Base-by-base conservation (phyloP, 495 filamentous ascomycete species). In the Ascobolus immersus region DNA sequence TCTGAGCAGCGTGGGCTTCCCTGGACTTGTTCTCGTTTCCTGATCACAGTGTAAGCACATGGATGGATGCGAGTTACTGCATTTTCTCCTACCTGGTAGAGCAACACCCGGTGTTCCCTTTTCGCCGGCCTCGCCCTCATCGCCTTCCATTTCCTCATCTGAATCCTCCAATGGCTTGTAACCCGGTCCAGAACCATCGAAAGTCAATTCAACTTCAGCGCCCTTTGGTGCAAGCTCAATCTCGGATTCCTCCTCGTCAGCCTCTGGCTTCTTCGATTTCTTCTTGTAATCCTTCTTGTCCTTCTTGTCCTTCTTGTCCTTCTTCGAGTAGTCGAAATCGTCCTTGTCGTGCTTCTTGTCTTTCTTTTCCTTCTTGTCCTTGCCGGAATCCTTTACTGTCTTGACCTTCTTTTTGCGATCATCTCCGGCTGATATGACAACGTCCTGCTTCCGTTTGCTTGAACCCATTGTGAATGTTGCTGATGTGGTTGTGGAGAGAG, bases 1-100 rank as follows among this genome's bases (percentile, higher is more conserved):
- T 92, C 52, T 99, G 89, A 52, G 92, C 90, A 17, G 68, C 67
- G 49, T 94, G 86, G 11, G 79, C 67, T 58, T 93, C 84, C 45
- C 68, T 69, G 2, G 84, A 91, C 29, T 50, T 50, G 28, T 3
- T 15, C 15, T 13, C 17, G 3, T 25, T 32, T 24, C 31, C 11
- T 12, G 18, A 43, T 28, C 21, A 48, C 38, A 47, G 13, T 43
- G 8, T 30, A 6, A 30, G 9, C 28, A 25, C 7, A 13, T 30
- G 6, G 6, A 30, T 8, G 14, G 28, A 6, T 10, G 17, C n/a
- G 25, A 27, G n/a, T n/a, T n/a, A n/a, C n/a, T n/a, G 6, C 36
- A 38, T 24, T 32, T 29, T 12, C 14, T 38, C 36, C 33, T 38
- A 24, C n/a, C 5, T 32, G 19, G 27, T 37, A 4, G 28, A 34